These are phyloP conservation scores for Aspergillus tamarii DNA, from an alignment of 2,329 filamentous ascomycete genomes.

Conservation along the genomic window DNA sequence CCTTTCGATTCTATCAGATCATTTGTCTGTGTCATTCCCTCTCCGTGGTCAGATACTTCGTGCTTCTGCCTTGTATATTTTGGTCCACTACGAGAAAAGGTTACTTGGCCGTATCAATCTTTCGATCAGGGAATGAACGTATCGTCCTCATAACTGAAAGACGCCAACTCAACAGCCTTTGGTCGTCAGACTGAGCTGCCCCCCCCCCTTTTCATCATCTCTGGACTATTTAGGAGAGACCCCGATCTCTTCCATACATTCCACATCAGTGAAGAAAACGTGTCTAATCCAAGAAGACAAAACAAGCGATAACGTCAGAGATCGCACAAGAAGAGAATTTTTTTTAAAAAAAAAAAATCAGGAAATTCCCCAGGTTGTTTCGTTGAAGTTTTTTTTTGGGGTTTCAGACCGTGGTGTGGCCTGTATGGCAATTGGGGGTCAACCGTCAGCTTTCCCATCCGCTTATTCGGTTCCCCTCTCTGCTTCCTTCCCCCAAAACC, in stretches of 20 bases:
- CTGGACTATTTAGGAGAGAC: conserved; percentile 11
- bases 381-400: conserved; percentile 8
- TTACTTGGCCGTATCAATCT: conserved; percentile 2
- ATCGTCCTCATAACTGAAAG: conserved; percentile 11
- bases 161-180: conserved; percentile 19
- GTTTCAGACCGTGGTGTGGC: conserved; percentile 18
- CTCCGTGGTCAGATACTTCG: conserved; percentile 22
- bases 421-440: conserved; percentile 26
- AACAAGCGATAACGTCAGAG: background rate
- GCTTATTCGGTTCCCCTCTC: conserved; percentile 28
- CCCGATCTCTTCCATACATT: conserved; percentile 19
- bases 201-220: conserved; percentile 16
- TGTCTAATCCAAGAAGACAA: background rate
- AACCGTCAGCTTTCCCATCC: conserved; percentile 26
- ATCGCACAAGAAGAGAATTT: background rate
- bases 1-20: conserved; percentile 29
- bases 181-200: conserved; percentile 14
- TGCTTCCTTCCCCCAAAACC: conserved; percentile 17
- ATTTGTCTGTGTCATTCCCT: conserved; percentile 36
- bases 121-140: background rate
- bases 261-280: conserved; percentile 2
- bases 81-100: conserved; percentile 12
- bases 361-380: background rate
- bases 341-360: background rate
- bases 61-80: conserved; percentile 14